A percentile compares a stretch with the other conserved stretches of the same genome.
Evolutionary conservation across 2,329 filamentous ascomycete species (phyloP).

Genomic region (Cytospora leucostoma): DNA sequence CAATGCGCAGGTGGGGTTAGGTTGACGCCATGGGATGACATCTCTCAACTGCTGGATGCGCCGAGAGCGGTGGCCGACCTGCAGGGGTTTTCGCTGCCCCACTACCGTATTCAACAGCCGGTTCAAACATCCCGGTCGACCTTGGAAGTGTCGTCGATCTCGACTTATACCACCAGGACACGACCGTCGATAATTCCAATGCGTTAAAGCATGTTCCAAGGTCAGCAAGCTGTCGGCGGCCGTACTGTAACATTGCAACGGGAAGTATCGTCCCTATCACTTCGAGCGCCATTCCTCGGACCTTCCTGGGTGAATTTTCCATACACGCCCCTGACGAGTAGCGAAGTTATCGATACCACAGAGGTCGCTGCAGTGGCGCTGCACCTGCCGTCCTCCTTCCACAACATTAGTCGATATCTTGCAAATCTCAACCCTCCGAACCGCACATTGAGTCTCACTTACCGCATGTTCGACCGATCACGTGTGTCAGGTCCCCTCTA

Average conservation of each 20-base stretch:
- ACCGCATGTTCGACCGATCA: conserved; percentile 17
- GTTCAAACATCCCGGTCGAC: not conserved
- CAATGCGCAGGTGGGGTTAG: conserved; percentile 8
- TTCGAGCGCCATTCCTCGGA: not conserved
- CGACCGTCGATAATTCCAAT: not conserved
- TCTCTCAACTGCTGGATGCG: not conserved
- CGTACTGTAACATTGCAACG: not conserved
- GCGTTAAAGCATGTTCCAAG: not conserved
- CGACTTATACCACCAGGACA: not conserved
- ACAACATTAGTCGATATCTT: not conserved
- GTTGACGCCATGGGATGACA: conserved; percentile 2
- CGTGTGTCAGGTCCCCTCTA: conserved; percentile 13
- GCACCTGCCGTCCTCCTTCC: not conserved
- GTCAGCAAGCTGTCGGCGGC: not conserved
- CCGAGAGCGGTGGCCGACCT: not conserved
- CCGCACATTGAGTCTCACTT: conserved; percentile 9
- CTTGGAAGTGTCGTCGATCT: not conserved
- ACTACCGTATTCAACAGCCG: not conserved
- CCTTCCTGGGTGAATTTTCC: no score
- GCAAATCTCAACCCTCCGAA: not conserved
- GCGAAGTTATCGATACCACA: no score
- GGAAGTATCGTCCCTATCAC: not conserved
- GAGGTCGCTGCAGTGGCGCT: not conserved
- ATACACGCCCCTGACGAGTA: no score
- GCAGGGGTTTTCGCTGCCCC: not conserved